Base-by-base conservation (phyloP, 495 filamentous ascomycete genomes). In the Penicillium angulare region DNA sequence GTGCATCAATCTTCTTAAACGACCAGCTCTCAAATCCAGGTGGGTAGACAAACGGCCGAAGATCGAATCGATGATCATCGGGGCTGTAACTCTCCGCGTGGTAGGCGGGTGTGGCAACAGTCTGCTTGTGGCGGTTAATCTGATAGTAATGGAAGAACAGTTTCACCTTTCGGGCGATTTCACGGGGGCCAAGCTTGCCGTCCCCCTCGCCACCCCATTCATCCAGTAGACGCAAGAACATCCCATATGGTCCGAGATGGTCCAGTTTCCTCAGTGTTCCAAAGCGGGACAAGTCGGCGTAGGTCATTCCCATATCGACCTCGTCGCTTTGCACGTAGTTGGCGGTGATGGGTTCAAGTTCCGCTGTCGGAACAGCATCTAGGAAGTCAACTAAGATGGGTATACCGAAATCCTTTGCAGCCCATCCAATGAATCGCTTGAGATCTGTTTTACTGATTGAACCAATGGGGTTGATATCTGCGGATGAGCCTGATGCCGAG, bases 111-210 rank as follows among this genome's bases (percentile, higher is more conserved):
- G 49, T 52, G 41, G 49, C 40, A 26, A 52, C 49, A 5, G 49
- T 52, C 23, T 52, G 49, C 49, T 52, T 52, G 22, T 52, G 49
- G 3, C 49, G 49, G 22, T 52, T 52, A 23, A 52, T 52, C 33
- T 52, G 49, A 27, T 52, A 52, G 33, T 45, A 52, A 23, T 52
- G 49, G 32, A 52, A 52, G 49, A 52, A 52, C 31, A 44, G 21
- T 27, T 52, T 52, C 31, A 52, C 49, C 36, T 52, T 52, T 20
- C 43, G 40, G 22, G 41, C 49, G 22, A 52, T 43, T 26, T 52
- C 41, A 8, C 40, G 40, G 20, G 49, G 49, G 32, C 49, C 45
- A 8, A 52, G 49, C 39, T 35, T 52, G 2, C 42, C 49, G 8
- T 44, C 49, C 0, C 42, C 49, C 12, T 44, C 49, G 23, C 49